Evolutionary conservation across 1,284 basidiomycete genomes (phyloP).

Genomic region (Boletus sp.): DNA sequence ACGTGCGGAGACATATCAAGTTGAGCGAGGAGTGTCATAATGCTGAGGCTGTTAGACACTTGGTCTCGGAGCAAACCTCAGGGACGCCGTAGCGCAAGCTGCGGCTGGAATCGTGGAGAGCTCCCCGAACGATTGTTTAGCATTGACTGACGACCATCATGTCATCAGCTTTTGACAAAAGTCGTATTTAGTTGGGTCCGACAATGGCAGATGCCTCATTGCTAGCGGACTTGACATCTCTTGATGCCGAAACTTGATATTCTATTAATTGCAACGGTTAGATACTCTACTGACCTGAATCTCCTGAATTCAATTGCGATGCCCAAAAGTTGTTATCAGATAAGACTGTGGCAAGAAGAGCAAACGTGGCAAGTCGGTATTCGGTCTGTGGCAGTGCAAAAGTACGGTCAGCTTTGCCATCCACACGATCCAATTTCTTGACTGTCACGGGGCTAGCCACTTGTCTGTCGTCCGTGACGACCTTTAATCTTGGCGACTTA

Average conservation of each 20-base stretch:
- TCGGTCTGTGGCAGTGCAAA: conserved; percentile 18
- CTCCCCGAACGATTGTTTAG: neutral
- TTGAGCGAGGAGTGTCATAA: conserved; percentile 6
- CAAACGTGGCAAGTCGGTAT: conserved; percentile 18
- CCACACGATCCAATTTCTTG: neutral
- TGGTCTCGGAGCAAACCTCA: neutral
- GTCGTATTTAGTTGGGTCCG: neutral
- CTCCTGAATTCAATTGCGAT: neutral
- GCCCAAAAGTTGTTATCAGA: neutral
- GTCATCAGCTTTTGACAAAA: neutral
- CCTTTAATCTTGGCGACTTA: neutral
- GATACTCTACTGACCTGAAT: neutral
- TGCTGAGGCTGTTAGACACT: neutral
- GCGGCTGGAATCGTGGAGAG: neutral
- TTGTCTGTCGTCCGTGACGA: neutral
- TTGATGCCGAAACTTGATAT: neutral
- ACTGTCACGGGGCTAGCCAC: neutral
- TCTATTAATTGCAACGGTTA: neutral
- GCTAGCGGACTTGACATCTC: neutral
- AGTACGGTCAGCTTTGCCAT: neutral
- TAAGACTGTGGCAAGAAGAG: conserved; percentile 1
- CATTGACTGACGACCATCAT: neutral
- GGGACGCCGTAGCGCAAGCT: neutral
- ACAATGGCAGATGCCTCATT: neutral
- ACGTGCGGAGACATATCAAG: conserved; percentile 14